Evolutionary conservation across 495 filamentous ascomycete genomes (phyloP).

Genomic region (Penicillium crystallinum): DNA sequence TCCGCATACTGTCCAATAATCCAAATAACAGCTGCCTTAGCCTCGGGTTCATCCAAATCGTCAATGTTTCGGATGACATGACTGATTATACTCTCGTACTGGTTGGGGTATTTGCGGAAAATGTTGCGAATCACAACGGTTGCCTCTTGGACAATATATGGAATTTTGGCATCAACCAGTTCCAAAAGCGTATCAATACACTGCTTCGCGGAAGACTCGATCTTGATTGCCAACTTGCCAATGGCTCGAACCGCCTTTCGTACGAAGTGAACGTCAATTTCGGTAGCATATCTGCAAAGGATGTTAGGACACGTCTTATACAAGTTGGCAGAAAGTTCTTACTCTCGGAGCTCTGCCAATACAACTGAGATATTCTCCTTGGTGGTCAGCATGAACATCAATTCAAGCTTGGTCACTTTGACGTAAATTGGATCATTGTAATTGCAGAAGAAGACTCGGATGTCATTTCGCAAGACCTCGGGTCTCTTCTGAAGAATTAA

Average conservation of each 20-base stretch:
- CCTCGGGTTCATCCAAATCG: slow-evolving; percentile 96
- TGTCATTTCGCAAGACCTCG: slow-evolving; percentile 93
- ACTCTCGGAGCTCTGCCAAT: slow-evolving; percentile 89
- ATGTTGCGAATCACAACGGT: slow-evolving; percentile 99
- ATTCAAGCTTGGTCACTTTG: slow-evolving; percentile 97
- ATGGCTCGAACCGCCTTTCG: slow-evolving; percentile 97
- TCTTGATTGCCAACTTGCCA: slow-evolving; percentile 97
- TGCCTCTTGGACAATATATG: slow-evolving; percentile 99
- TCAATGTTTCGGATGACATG: slow-evolving; percentile 95
- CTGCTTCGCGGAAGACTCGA: slow-evolving; percentile 81
- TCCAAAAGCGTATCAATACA: slow-evolving; percentile 94
- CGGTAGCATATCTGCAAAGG: slow-evolving; percentile 70
- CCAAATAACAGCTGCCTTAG: slow-evolving; percentile 99
- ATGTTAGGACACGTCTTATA: neutral
- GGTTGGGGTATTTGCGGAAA: slow-evolving; percentile 97
- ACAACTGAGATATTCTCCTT: slow-evolving; percentile 97
- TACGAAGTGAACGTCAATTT: slow-evolving; percentile 98
- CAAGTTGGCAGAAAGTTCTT: slow-evolving; percentile 17
- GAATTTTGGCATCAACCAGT: slow-evolving; percentile 94
- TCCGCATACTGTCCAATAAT: slow-evolving; percentile 98
- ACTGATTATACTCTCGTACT: slow-evolving; percentile 95
- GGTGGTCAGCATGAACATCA: slow-evolving; percentile 98
- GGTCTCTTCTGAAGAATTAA: slow-evolving; percentile 90
- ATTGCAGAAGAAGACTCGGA: slow-evolving; percentile 99
- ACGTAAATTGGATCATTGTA: slow-evolving; percentile 99